phyloP scores from a whole-genome alignment of 192 early-diverging fungal genomes.

The Podila clonocystis region DNA sequence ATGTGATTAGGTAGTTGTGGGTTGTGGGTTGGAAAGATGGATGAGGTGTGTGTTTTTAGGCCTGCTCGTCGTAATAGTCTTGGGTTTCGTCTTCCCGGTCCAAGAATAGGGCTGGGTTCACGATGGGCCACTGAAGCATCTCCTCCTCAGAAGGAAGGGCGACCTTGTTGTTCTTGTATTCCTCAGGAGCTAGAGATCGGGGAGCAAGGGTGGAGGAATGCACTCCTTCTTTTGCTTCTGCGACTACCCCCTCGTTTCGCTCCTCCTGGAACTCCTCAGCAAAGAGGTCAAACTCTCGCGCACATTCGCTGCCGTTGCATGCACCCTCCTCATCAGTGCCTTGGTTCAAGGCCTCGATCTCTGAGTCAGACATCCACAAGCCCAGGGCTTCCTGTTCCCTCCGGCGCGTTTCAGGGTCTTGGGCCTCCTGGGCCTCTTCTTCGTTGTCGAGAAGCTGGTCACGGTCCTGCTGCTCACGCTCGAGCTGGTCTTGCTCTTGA shows the following conservation, averaged over 20 bases:
- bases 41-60: not conserved
- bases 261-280: slow-evolving; percentile 37
- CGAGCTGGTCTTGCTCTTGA: slow-evolving; percentile 37
- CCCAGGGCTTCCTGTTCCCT: slow-evolving; percentile 34
- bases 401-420: slow-evolving; percentile 32
- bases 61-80: slow-evolving; percentile 29
- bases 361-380: slow-evolving; percentile 44
- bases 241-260: not conserved
- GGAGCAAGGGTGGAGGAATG: not conserved
- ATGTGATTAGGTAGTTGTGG: not conserved
- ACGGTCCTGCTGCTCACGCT: slow-evolving; percentile 30
- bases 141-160: slow-evolving; percentile 32
- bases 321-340: not conserved
- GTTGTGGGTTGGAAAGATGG: not conserved
- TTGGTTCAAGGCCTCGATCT: slow-evolving; percentile 22
- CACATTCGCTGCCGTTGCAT: not conserved
- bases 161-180: not conserved
- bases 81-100: slow-evolving; percentile 35
- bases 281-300: slow-evolving; percentile 25
- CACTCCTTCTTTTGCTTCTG: not conserved
- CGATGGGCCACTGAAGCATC: slow-evolving; percentile 42
- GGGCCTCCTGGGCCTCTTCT: slow-evolving; percentile 25
- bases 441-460: slow-evolving; percentile 38
- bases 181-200: not conserved
- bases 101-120: slow-evolving; percentile 20